Percentiles rank a stretch among this genome's conserved stretches.
Conservation (phyloP, 495 filamentous ascomycete genomes). For the Podospora comata region DNA sequence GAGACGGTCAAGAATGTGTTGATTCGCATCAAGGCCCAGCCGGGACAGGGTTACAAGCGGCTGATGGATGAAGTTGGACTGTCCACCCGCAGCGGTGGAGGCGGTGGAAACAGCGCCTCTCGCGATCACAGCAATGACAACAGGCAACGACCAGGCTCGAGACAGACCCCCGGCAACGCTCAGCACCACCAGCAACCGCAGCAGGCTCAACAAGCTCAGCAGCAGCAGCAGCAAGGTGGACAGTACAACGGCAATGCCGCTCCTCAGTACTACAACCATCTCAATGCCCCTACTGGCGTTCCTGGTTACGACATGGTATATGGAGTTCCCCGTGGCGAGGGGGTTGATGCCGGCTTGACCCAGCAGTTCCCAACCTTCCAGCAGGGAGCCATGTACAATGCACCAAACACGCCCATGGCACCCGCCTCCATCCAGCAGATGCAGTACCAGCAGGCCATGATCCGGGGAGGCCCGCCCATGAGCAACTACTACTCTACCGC, state of each 20-base stretch:
- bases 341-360: constrained; percentile 53
- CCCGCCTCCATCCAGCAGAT: constrained; percentile 52
- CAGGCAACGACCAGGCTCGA: constrained; percentile 54
- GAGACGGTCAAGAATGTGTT: constrained; percentile 90
- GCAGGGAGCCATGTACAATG: constrained; percentile 50
- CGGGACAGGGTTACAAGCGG: constrained; percentile 94
- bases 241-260: constrained; percentile 26
- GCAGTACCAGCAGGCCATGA: constrained; percentile 59
- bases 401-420: constrained; percentile 45
- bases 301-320: constrained; percentile 48
- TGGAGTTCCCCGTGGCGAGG: constrained; percentile 53
- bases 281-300: constrained; percentile 31
- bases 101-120: constrained; percentile 29
- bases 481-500: constrained; percentile 50
- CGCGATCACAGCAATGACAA: constrained; percentile 50
- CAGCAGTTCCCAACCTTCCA: constrained; percentile 52
- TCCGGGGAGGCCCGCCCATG: constrained; percentile 50
- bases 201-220: constrained; percentile 22
- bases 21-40: constrained; percentile 83
- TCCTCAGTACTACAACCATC: constrained; percentile 45
- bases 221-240: constrained; percentile 33
- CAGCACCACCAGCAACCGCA: constrained; percentile 32
- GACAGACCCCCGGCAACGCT: constrained; percentile 45
- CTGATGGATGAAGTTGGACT: constrained; percentile 96
- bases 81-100: constrained; percentile 51